Percentiles rank a stretch among this genome's conserved stretches.
Conservation (phyloP, 2,329 filamentous ascomycete genomes). For the Zasmidium angulare region DNA sequence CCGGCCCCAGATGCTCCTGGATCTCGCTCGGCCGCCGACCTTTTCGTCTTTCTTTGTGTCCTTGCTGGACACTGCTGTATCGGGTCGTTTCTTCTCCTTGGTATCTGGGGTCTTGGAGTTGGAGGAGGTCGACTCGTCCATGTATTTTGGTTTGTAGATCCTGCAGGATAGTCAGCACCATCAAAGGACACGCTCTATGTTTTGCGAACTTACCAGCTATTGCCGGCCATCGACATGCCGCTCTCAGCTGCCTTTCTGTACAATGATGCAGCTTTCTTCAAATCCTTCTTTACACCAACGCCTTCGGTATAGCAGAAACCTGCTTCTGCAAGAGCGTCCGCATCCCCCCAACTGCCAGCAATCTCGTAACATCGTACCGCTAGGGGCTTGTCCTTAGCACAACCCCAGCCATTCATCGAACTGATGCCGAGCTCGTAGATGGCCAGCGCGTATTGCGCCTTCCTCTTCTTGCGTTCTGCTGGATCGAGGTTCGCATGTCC, state of each 20-base stretch:
- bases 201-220: conserved; percentile 78
- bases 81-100: conserved; percentile 15
- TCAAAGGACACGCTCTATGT: neutral
- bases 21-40: conserved; percentile 7
- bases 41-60: conserved; percentile 12
- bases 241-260: conserved; percentile 89
- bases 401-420: conserved; percentile 98
- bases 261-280: conserved; percentile 89
- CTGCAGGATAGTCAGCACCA: conserved; percentile 45
- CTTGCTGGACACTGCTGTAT: conserved; percentile 15
- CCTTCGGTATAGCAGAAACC: conserved; percentile 96
- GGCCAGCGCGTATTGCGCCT: conserved; percentile 90
- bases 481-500: conserved; percentile 18
- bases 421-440: conserved; percentile 96
- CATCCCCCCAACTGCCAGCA: conserved; percentile 91
- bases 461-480: conserved; percentile 74
- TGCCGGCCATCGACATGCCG: conserved; percentile 96
- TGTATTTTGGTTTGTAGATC: conserved; percentile 96
- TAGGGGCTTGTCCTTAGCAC: conserved; percentile 84
- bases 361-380: conserved; percentile 95
- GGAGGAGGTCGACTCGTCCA: conserved; percentile 43
- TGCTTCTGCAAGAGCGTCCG: conserved; percentile 88
- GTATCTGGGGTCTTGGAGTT: conserved; percentile 9
- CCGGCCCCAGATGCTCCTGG: conserved; percentile 13
- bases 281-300: conserved; percentile 89